A percentile compares a stretch with the other conserved stretches of the same genome.
phyloP scores from a whole-genome alignment of 2,329 filamentous ascomycete genomes.

The Paecilomyces fulvus region DNA sequence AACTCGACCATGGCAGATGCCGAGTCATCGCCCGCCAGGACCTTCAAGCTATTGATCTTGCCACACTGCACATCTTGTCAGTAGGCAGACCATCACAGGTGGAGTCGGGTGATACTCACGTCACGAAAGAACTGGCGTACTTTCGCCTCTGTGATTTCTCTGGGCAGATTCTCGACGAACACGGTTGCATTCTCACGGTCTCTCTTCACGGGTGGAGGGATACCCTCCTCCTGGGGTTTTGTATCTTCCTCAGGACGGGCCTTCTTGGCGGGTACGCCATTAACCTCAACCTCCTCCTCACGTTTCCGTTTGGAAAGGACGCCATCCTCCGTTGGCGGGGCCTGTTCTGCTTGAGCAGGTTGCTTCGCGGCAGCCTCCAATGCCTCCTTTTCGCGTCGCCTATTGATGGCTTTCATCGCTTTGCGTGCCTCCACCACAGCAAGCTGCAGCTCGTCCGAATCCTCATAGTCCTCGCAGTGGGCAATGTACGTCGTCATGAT shows the following conservation, averaged over 20 bases:
- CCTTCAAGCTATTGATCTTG: conserved; percentile 66
- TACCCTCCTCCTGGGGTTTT: conserved; percentile 20
- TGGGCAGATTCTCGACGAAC: conserved; percentile 68
- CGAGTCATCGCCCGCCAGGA: conserved; percentile 55
- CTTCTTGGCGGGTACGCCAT: conserved; percentile 58
- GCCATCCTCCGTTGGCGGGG: conserved; percentile 22
- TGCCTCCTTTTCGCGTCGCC: conserved; percentile 59
- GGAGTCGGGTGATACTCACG: conserved; percentile 23
- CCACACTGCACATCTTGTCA: conserved; percentile 49
- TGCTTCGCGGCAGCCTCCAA: conserved; percentile 43
- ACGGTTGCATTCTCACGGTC: conserved; percentile 88
- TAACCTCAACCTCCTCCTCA: conserved; percentile 46
- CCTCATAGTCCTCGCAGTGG: conserved; percentile 80
- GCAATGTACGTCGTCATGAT: conserved; percentile 39
- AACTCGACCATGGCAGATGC: conserved; percentile 79
- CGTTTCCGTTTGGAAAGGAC: conserved; percentile 63
- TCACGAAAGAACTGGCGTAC: conserved; percentile 86
- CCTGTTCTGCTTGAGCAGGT: conserved; percentile 13
- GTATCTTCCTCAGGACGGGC: conserved; percentile 42
- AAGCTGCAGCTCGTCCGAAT: conserved; percentile 62
- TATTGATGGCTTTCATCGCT: conserved; percentile 53
- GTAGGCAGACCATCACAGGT: conserved; percentile 1
- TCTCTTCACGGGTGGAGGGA: conserved; percentile 49
- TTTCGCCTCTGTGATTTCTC: conserved; percentile 59
- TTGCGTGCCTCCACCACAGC: conserved; percentile 68